Conservation (phyloP, 371 early-diverging fungal genomes). For the Mortierella polycephala region DNA sequence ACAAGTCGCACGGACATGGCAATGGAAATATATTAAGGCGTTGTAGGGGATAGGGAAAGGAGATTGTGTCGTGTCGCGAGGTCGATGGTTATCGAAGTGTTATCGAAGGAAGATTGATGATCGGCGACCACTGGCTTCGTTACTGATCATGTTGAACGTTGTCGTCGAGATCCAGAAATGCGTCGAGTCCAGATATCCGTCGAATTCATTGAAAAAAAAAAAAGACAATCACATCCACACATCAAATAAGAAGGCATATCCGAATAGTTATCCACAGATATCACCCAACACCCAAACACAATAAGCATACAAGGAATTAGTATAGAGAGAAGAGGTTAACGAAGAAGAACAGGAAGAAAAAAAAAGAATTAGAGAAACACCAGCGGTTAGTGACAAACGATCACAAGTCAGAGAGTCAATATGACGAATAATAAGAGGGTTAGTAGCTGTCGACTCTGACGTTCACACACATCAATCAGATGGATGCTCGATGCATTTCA, state of each 20-base stretch:
- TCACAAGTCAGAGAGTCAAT: not conserved
- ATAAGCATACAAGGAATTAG: too few relatives aligned
- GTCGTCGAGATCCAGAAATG: too few relatives aligned
- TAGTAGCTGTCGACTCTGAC: constrained; percentile 10
- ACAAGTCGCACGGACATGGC: constrained; percentile 42
- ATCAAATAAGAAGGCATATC: too few relatives aligned
- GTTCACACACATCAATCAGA: constrained; percentile 30
- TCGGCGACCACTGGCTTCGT: too few relatives aligned
- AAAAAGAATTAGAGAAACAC: too few relatives aligned
- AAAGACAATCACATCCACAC: not conserved
- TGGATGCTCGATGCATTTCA: constrained; percentile 15
- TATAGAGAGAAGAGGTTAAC: too few relatives aligned
- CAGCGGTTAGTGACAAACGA: not conserved
- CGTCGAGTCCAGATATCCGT: not conserved
- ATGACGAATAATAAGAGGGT: not conserved
- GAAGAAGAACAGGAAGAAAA: too few relatives aligned
- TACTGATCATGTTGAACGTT: too few relatives aligned
- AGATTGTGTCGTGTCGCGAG: not conserved
- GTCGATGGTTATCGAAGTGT: too few relatives aligned
- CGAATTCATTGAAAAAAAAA: not conserved
- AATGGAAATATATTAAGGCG: not conserved
- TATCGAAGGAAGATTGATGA: too few relatives aligned
- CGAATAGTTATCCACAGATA: too few relatives aligned
- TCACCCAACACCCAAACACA: too few relatives aligned
- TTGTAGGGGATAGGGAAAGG: not conserved